A percentile compares a stretch with the other conserved stretches of the same genome.
Conservation (phyloP, 345 rosid species). For the Bretschneidera sinensis region DNA sequence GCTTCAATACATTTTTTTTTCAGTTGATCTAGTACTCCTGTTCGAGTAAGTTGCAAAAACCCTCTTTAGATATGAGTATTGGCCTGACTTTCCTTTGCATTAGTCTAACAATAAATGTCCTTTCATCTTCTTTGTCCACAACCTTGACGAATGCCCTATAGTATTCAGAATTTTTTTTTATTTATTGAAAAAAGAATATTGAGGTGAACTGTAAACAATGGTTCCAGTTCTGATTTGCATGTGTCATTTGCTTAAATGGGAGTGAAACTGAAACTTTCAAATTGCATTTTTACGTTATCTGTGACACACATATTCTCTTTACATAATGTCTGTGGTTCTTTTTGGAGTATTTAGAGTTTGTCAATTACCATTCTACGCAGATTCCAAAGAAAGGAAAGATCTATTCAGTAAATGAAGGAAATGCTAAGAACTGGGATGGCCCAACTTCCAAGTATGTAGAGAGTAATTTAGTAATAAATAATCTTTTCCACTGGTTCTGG, state of each 20-base stretch:
- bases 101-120: neutral
- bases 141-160: neutral
- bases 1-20: neutral
- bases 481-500: slow-evolving; percentile 6
- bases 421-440: slow-evolving; percentile 94
- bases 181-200: too few species aligned
- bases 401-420: slow-evolving; percentile 97
- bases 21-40: neutral
- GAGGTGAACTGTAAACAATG: neutral
- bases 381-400: slow-evolving; percentile 93
- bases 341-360: slow-evolving; percentile 5
- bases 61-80: too few species aligned
- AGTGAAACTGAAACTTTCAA: neutral
- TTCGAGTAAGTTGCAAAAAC: neutral
- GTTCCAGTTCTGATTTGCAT: neutral
- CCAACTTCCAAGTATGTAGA: slow-evolving; percentile 76
- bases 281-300: neutral
- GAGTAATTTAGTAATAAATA: neutral
- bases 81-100: too few species aligned
- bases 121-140: neutral
- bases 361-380: slow-evolving; percentile 29
- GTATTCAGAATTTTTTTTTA: too few species aligned
- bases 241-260: neutral
- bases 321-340: neutral
- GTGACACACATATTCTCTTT: neutral